These are phyloP conservation scores for Fragilariopsis cylindrus DNA, from an alignment of 108 stramenopile genomes.

Conservation along the genomic window DNA sequence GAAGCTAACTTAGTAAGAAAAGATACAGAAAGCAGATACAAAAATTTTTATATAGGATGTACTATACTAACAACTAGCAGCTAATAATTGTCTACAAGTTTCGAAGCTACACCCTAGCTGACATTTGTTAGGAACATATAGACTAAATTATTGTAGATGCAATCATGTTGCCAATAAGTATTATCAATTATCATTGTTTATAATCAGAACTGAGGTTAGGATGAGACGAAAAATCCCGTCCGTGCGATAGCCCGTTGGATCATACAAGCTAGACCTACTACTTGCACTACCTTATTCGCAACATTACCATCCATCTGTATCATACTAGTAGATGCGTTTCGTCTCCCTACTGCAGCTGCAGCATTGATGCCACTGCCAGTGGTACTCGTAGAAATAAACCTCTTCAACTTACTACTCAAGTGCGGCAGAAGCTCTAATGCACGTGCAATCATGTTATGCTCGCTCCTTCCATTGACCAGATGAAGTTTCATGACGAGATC, in stretches of 20 bases:
- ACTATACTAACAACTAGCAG: no score
- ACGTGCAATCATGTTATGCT: slow-evolving; percentile 16
- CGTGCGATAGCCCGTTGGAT: slow-evolving; percentile 11
- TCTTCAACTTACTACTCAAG: slow-evolving; percentile 15
- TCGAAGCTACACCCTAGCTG: no score
- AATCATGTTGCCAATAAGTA: no score
- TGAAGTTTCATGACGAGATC: slow-evolving; percentile 68
- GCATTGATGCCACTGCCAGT: slow-evolving; percentile 6
- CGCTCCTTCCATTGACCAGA: not conserved
- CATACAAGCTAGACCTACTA: slow-evolving; percentile 11
- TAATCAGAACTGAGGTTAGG: no score
- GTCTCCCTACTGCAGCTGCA: not conserved
- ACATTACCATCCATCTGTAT: slow-evolving; percentile 14
- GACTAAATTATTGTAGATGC: no score
- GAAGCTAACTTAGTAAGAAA: no score
- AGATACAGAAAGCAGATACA: no score
- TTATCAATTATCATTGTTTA: no score
- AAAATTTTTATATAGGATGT: no score
- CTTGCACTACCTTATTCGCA: slow-evolving; percentile 7
- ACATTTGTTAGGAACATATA: no score
- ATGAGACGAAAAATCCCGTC: not conserved
- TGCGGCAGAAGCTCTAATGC: slow-evolving; percentile 35
- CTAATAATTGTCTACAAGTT: no score
- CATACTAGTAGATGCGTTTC: not conserved
- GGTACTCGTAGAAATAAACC: not conserved